A percentile compares a stretch with the other conserved stretches of the same genome.
These are phyloP conservation scores for Epichloe baconii DNA, from an alignment of 2,329 filamentous ascomycete species.

Conservation along the genomic window DNA sequence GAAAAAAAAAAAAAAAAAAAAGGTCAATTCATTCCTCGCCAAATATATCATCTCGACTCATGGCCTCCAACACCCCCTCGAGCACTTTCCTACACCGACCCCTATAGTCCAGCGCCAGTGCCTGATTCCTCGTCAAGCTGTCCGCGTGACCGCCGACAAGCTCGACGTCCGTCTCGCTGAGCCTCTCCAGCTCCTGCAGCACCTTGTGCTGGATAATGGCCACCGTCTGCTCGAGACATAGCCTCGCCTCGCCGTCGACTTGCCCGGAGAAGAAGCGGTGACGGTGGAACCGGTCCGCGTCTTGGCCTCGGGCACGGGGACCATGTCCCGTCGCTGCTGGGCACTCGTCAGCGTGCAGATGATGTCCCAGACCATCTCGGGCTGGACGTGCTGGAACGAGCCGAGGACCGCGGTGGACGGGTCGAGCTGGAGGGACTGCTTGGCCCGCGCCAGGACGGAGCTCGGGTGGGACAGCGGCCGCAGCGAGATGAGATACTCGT, in stretches of 20 bases:
- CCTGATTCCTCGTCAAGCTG: constrained; percentile 30
- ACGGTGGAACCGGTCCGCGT: constrained; percentile 13
- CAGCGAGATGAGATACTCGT: constrained; percentile 40
- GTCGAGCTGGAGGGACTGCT: constrained; percentile 22
- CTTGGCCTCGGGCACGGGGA: constrained; percentile 10
- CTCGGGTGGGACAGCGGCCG: constrained; percentile 33
- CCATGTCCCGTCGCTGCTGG: constrained; percentile 16
- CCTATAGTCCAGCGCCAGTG: constrained; percentile 35
- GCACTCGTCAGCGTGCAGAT: constrained; percentile 25
- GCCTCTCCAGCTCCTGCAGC: constrained; percentile 27
- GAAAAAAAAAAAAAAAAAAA: background rate
- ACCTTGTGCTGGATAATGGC: constrained; percentile 31
- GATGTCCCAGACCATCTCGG: constrained; percentile 39
- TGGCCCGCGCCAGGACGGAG: constrained; percentile 32
- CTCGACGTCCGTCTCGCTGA: constrained; percentile 34
- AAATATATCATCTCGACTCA: constrained; percentile 19
- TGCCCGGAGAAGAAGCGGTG: constrained; percentile 19
- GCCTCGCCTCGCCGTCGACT: constrained; percentile 15
- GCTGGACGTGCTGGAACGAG: constrained; percentile 37
- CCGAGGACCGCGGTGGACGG: constrained; percentile 15
- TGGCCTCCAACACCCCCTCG: constrained; percentile 28
- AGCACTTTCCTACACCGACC: constrained; percentile 34
- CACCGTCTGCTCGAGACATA: constrained; percentile 21
- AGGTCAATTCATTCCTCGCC: background rate
- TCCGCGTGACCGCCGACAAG: constrained; percentile 25